These are phyloP conservation scores for Naganishia cerealis DNA, from an alignment of 1,284 basidiomycete species.

Conservation along the genomic window DNA sequence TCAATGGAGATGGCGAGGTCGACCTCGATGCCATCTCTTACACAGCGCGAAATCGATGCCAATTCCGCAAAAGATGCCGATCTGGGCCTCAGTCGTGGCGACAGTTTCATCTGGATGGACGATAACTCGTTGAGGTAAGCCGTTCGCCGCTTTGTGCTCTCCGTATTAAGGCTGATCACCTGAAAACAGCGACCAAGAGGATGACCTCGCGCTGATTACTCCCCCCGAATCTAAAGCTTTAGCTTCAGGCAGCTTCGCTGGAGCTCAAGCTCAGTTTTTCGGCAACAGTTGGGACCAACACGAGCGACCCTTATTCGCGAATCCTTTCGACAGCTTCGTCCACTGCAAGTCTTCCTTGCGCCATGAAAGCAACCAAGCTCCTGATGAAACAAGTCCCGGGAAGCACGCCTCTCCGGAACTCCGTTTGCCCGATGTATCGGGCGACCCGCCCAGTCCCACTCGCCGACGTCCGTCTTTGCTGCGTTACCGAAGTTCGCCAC, in stretches of 20 bases:
- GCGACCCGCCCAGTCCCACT: conserved; percentile 21
- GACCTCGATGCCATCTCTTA: conserved; percentile 45
- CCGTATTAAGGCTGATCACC: background rate
- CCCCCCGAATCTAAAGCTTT: background rate
- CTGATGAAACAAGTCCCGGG: conserved; percentile 3
- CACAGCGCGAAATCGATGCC: conserved; percentile 42
- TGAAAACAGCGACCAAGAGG: conserved; percentile 15
- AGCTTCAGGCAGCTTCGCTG: background rate
- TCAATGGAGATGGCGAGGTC: conserved; percentile 45
- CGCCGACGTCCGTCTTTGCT: conserved; percentile 4
- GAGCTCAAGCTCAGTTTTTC: background rate
- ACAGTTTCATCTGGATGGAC: conserved; percentile 44
- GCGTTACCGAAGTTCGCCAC: conserved; percentile 20
- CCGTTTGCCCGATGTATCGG: background rate
- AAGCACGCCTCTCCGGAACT: background rate
- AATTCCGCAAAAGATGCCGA: conserved; percentile 46
- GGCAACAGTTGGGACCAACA: conserved; percentile 4
- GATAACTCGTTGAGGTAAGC: conserved; percentile 5
- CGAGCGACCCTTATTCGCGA: conserved; percentile 3
- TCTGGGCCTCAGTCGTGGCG: conserved; percentile 41
- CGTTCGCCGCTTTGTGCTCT: background rate
- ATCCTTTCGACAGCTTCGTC: conserved; percentile 6
- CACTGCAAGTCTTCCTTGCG: background rate
- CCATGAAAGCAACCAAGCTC: background rate
- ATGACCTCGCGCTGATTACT: conserved; percentile 4